Percentiles rank a stretch among this genome's conserved stretches.
Conservation (phyloP, 352 stramenopile species). For the Aphanomyces stellatus region DNA sequence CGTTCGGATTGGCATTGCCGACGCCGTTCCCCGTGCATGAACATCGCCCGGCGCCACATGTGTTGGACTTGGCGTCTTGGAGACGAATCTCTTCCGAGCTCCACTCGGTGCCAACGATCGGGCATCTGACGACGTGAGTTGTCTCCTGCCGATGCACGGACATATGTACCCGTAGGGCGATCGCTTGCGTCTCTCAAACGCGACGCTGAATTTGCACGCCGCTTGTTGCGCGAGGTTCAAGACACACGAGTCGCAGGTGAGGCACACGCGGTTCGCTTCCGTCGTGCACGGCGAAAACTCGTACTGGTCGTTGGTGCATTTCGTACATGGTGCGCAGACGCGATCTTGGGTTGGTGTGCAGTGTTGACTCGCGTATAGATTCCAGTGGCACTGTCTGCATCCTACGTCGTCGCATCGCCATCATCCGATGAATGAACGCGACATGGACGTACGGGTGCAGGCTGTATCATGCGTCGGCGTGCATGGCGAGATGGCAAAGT, state of each 20-base stretch:
- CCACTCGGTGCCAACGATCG: constrained; percentile 35
- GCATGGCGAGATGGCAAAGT: constrained; percentile 41
- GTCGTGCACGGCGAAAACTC: constrained; percentile 45
- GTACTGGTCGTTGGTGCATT: constrained; percentile 63
- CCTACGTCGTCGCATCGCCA: constrained; percentile 25
- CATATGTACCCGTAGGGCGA: constrained; percentile 48
- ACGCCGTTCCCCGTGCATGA: constrained; percentile 54
- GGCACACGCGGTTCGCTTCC: constrained; percentile 51
- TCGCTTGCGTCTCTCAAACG: constrained; percentile 54
- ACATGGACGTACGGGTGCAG: constrained; percentile 50
- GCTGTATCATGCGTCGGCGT: constrained; percentile 42
- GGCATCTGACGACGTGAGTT: constrained; percentile 20
- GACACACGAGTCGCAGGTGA: constrained; percentile 60
- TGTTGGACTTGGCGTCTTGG: constrained; percentile 58
- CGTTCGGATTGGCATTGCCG: constrained; percentile 66
- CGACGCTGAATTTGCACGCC: constrained; percentile 40
- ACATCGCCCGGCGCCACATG: constrained; percentile 57
- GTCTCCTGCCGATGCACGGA: background rate
- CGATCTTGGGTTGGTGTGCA: constrained; percentile 52
- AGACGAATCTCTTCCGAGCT: constrained; percentile 53
- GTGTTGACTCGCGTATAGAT: constrained; percentile 32
- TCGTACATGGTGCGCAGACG: constrained; percentile 49
- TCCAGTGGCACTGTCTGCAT: constrained; percentile 51
- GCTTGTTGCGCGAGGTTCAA: constrained; percentile 49
- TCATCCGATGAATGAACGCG: background rate